Evolutionary conservation across 2,329 filamentous ascomycete species (phyloP).

Genomic region (Diplodia seriata): DNA sequence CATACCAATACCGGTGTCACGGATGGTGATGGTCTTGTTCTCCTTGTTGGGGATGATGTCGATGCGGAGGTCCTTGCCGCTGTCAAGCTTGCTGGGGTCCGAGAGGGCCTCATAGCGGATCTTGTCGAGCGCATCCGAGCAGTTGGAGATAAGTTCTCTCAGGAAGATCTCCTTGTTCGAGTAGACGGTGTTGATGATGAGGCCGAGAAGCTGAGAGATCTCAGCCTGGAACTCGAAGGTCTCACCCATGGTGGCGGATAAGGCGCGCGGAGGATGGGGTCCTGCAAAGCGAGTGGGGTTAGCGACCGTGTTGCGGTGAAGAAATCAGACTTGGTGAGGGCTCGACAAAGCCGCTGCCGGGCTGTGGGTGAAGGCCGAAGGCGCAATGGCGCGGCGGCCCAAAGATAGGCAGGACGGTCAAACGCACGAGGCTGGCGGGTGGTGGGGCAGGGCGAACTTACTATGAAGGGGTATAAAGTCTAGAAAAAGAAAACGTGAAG

Average conservation of each 20-base stretch:
- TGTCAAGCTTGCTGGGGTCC: constrained; percentile 95
- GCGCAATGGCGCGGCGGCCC: constrained; percentile 15
- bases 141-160: constrained; percentile 97
- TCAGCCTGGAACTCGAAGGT: constrained; percentile 99
- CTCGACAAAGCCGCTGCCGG: not conserved
- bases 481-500: constrained; percentile 29
- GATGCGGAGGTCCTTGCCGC: constrained; percentile 96
- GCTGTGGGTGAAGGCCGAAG: not conserved
- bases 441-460: constrained; percentile 23
- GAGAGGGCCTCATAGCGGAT: constrained; percentile 98
- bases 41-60: constrained; percentile 99
- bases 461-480: constrained; percentile 32
- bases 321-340: not conserved
- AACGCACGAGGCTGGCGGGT: constrained; percentile 16
- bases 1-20: constrained; percentile 99
- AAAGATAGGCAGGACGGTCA: constrained; percentile 6
- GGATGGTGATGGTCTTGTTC: constrained; percentile 96
- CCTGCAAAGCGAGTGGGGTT: constrained; percentile 13
- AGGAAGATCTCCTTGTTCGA: constrained; percentile 99
- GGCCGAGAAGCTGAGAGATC: constrained; percentile 99
- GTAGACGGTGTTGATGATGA: constrained; percentile 99
- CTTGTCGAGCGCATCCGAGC: constrained; percentile 99
- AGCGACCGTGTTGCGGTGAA: not conserved
- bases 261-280: constrained; percentile 10
- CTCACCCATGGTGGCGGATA: constrained; percentile 57